Base-by-base conservation (phyloP, 306 rosid genomes). In the Arachis hypogaea region DNA sequence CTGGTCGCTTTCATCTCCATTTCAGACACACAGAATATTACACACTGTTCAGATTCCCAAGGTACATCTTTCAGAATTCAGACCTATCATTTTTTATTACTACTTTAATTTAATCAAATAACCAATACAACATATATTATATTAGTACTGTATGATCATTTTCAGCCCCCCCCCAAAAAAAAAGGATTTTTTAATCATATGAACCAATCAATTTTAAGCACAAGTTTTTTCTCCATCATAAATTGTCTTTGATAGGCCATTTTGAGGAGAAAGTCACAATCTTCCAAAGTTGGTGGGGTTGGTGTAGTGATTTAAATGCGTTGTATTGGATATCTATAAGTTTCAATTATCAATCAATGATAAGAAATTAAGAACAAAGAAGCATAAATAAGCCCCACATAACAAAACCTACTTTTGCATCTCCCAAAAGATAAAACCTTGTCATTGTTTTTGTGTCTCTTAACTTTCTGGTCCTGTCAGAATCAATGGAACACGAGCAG, bases 401-500 rank as follows among this genome's bases (percentile, higher is more conserved):
- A 70, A 43, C 22, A 33, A 33, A 33, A 33, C 38, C 38, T 33
- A 11, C 61, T 45, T 33, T 10, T 41, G 10, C 8, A 33, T 59
- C 38, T 59, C 69, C 8, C 41, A 16, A 45, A 33, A 57, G 12
- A 51, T 65, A 36, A 51, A 75, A 69, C 55, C 79, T 73, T 80
- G 41, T 29, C 58, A 9, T 4, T 28, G 11, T 40, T 57, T n/a
- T 45, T 9, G 2, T 74, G 66, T 74, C 57, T 69, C 49, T 68
- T 68, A 7, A 36, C 38, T 59, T 54, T 67, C 33, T 64, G 74
- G 59, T 73, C 1, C 2, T 10, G 56, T 33, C 55, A 44, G 7
- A 57, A 18, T 43, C 81, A 47, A 84, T 84, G 85, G 88, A 84
- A 22, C 70, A 71, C 44, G 83, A 74, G 12, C 52, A 40, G 10